Conservation (phyloP, 768 basidiomycete species). For the Cantharellus anzutake region DNA sequence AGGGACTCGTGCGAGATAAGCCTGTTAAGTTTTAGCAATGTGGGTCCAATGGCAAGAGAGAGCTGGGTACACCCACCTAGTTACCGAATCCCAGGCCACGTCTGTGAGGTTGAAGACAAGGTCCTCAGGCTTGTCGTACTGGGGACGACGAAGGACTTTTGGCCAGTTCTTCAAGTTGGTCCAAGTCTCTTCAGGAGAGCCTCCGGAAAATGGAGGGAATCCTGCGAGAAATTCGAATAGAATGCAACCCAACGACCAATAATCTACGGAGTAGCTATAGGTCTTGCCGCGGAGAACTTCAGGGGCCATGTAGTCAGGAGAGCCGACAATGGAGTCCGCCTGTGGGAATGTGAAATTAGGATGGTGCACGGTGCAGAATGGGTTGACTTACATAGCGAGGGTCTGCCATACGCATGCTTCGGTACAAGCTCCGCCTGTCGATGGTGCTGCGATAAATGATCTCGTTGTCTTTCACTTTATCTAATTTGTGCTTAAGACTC, state of each 20-base stretch:
- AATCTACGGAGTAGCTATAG: slow-evolving; percentile 92
- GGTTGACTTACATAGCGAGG: slow-evolving; percentile 39
- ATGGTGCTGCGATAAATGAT: slow-evolving; percentile 80
- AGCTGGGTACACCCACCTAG: slow-evolving; percentile 30
- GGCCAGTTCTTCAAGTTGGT: slow-evolving; percentile 98
- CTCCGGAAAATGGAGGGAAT: slow-evolving; percentile 95
- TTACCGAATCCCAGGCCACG: slow-evolving; percentile 86
- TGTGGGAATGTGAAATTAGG: slow-evolving; percentile 3
- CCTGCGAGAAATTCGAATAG: slow-evolving; percentile 93
- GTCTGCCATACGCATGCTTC: slow-evolving; percentile 76
- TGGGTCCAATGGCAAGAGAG: background rate
- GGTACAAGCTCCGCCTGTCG: slow-evolving; percentile 87
- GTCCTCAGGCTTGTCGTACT: slow-evolving; percentile 92
- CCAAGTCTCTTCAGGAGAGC: slow-evolving; percentile 95
- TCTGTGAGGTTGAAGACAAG: slow-evolving; percentile 91
- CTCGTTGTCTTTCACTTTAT: slow-evolving; percentile 89
- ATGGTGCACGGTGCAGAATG: background rate
- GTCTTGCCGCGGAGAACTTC: slow-evolving; percentile 88
- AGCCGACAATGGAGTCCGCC: slow-evolving; percentile 94
- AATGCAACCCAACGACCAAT: slow-evolving; percentile 97
- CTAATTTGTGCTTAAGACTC: slow-evolving; percentile 87
- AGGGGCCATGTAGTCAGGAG: slow-evolving; percentile 94
- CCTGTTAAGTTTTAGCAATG: slow-evolving; percentile 20
- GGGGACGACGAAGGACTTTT: slow-evolving; percentile 74
- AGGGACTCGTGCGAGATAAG: slow-evolving; percentile 76